Base-by-base conservation (phyloP, 331 rosid genomes). In the Dryas integrifolia region DNA sequence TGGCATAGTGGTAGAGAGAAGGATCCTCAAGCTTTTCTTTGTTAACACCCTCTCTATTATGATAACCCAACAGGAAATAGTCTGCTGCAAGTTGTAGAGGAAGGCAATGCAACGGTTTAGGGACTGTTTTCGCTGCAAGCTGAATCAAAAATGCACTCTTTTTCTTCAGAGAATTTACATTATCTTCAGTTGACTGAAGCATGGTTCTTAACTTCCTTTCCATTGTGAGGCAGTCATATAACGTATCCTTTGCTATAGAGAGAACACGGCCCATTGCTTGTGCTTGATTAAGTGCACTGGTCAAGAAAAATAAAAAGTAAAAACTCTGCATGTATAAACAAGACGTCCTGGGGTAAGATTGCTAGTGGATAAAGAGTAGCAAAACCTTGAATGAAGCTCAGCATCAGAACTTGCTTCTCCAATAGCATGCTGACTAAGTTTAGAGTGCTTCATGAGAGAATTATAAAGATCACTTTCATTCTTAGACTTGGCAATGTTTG, bases 121-220 rank as follows among this genome's bases (percentile, higher is more conserved):
- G 98, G 63, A 94, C 87, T 65, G 92, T 89, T 86, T 94, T 94
- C 2, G 97, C 97, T 13, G 96, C 97, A 39, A 89, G 91, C 86
- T 94, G 98, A 84, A 76, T 89, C 88, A 91, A 78, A 89, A 91
- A 89, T 11, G 95, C 91, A 80, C 96, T 90, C 80, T 86, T 88
- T 79, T 87, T 91, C 91, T 76, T 94, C 83, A 86, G 86, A 59
- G 67, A 55, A 76, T 75, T 85, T 67, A 89, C 89, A 81, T 75
- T 91, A 43, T 77, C 89, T 82, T 94, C 98, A 6, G 95, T 86
- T 74, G 95, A 88, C 80, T 94, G 97, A 82, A 94, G 91, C 92
- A 88, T 94, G 53, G 75, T 86, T 82, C 98, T 89, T 49, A 91
- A 85, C 85, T 91, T 94, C 87, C 83, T 89, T 46, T 82, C 81